phyloP scores from a whole-genome alignment of 1,284 basidiomycete species.

The Macrocystidia cucumis region DNA sequence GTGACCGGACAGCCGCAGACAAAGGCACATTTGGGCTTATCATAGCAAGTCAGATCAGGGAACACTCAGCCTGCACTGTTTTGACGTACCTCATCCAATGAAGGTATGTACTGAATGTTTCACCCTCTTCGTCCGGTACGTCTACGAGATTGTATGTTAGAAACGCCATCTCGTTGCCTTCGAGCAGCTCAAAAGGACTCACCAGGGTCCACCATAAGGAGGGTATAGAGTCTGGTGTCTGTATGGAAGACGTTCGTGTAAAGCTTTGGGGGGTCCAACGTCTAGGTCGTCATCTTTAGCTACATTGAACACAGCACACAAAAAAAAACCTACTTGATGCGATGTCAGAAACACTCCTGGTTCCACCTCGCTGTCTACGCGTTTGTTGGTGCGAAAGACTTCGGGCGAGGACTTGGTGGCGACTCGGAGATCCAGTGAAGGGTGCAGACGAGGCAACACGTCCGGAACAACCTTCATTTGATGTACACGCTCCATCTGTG shows the following conservation, averaged over 20 bases:
- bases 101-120: conserved; percentile 66
- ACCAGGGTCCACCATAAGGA: conserved; percentile 86
- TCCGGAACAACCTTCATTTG: conserved; percentile 92
- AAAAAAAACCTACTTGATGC: conserved; percentile 41
- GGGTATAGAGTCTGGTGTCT: conserved; percentile 79
- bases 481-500: conserved; percentile 84
- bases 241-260: conserved; percentile 74
- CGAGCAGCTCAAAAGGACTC: conserved; percentile 9
- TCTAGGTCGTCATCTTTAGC: conserved; percentile 29
- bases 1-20: conserved; percentile 43
- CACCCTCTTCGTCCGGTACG: conserved; percentile 63
- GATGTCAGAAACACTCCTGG: conserved; percentile 64
- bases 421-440: conserved; percentile 68
- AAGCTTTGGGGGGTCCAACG: conserved; percentile 52
- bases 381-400: conserved; percentile 23
- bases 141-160: conserved; percentile 34
- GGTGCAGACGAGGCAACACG: conserved; percentile 65
- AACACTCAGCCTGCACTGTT: conserved; percentile 4
- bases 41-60: conserved; percentile 9
- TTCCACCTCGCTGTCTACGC: conserved; percentile 47
- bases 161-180: background rate
- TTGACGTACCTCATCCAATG: conserved; percentile 80
- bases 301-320: conserved; percentile 8
- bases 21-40: conserved; percentile 83
- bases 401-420: conserved; percentile 21